Evolutionary conservation across 345 rosid genomes (phyloP).

Genomic region (Linum lewisii): DNA sequence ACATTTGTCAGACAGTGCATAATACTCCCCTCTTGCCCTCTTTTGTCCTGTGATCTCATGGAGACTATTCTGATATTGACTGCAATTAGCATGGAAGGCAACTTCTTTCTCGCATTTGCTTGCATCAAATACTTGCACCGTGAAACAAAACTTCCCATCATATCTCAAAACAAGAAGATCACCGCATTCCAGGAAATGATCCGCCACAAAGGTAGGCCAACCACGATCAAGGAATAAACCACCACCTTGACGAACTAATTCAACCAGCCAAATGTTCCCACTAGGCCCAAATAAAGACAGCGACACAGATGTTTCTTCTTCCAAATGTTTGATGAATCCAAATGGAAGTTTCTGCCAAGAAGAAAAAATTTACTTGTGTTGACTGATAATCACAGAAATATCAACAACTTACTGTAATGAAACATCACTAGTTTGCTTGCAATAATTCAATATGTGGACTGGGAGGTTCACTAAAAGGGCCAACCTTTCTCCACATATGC

Average conservation of each 20-base stretch:
- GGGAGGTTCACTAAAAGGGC: too few relatives aligned
- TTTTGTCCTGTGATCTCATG: constrained; percentile 17
- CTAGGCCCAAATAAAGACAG: constrained; percentile 45
- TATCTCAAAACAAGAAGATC: constrained; percentile 50
- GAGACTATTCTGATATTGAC: constrained; percentile 21
- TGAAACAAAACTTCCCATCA: constrained; percentile 39
- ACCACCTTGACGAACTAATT: constrained; percentile 24
- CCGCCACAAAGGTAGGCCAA: constrained; percentile 41
- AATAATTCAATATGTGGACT: too few relatives aligned
- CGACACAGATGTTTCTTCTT: constrained; percentile 27
- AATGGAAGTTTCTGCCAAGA: constrained; percentile 38
- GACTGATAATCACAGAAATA: not conserved
- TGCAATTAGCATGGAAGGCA: constrained; percentile 33
- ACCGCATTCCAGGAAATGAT: constrained; percentile 38
- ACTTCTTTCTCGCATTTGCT: constrained; percentile 49
- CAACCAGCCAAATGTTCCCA: constrained; percentile 37
- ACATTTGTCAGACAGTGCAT: constrained; percentile 15
- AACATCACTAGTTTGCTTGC: too few relatives aligned
- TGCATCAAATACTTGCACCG: constrained; percentile 44
- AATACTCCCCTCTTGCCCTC: constrained; percentile 30
- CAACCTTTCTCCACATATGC: too few relatives aligned
- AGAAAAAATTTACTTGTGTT: not conserved
- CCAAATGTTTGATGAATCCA: constrained; percentile 32
- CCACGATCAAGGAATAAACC: constrained; percentile 30
- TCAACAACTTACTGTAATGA: too few relatives aligned